Percentiles rank a stretch among this genome's conserved stretches.
Evolutionary conservation across 352 stramenopile genomes (phyloP).

Genomic region (Pythium folliculosum): DNA sequence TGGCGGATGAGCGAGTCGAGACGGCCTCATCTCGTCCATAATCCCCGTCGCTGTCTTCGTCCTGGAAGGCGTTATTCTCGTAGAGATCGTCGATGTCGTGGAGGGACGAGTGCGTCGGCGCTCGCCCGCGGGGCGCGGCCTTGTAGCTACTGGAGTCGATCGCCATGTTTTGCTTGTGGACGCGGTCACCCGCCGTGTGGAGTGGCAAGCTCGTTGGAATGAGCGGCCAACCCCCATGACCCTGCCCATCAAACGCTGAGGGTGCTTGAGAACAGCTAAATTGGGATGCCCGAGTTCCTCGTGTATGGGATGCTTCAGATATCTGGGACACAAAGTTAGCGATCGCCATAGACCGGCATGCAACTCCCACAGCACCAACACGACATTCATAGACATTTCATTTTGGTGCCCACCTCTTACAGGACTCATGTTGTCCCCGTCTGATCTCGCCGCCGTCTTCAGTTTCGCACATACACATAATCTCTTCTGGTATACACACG

Average conservation of each 20-base stretch:
- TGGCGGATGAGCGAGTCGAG: background rate
- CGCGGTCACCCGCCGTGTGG: background rate
- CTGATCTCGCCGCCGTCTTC: background rate
- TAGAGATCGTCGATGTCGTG: slow-evolving; percentile 78
- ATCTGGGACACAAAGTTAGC: slow-evolving; percentile 8
- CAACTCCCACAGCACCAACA: background rate
- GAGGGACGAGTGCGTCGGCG: slow-evolving; percentile 35
- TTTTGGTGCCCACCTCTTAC: slow-evolving; percentile 5
- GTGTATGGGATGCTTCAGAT: background rate
- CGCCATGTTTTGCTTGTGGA: slow-evolving; percentile 14
- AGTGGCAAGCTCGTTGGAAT: background rate
- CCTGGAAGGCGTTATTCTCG: slow-evolving; percentile 72
- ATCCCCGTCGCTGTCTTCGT: slow-evolving; percentile 43
- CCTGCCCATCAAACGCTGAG: background rate
- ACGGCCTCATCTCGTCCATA: too few relatives aligned
- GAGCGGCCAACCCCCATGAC: background rate
- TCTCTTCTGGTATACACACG: slow-evolving; percentile 10
- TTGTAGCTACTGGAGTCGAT: slow-evolving; percentile 5
- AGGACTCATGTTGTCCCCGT: background rate
- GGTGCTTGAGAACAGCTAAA: background rate
- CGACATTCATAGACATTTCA: slow-evolving; percentile 16
- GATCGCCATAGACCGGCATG: background rate
- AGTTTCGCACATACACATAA: slow-evolving; percentile 9
- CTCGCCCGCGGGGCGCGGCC: slow-evolving; percentile 6
- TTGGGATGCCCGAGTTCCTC: background rate